phyloP scores from a whole-genome alignment of 2,329 filamentous ascomycete genomes.

The Cercospora beticola region DNA sequence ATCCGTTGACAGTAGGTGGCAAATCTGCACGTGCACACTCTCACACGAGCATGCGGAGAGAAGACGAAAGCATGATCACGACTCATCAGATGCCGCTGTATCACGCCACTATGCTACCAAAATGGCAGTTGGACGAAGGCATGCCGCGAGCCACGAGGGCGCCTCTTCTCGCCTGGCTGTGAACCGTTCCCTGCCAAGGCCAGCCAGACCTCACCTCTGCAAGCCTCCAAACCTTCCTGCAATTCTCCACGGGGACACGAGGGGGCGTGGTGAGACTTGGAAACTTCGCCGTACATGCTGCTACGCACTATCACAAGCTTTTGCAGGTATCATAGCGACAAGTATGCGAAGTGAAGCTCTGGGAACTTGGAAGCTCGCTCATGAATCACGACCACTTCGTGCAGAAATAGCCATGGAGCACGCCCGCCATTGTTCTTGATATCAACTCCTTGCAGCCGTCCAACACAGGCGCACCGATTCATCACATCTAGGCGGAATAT shows the following conservation, averaged over 20 bases:
- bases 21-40: neutral
- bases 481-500: too few species aligned
- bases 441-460: too few species aligned
- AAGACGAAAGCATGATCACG: neutral
- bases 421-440: too few species aligned
- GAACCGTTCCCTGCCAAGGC: neutral
- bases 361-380: neutral
- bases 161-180: neutral
- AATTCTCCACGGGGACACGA: neutral
- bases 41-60: neutral
- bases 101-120: neutral
- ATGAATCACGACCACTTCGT: too few species aligned
- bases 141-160: neutral
- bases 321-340: neutral
- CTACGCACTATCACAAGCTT: neutral
- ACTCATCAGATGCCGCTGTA: neutral
- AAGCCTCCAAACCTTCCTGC: constrained; percentile 1
- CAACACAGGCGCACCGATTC: too few species aligned
- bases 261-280: neutral
- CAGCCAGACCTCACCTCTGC: constrained; percentile 1
- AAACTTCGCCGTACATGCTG: neutral
- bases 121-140: constrained; percentile 1
- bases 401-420: too few species aligned
- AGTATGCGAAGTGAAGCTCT: neutral
- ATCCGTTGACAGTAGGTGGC: neutral